Percentiles rank a stretch among this genome's conserved stretches.
These are phyloP conservation scores for Calycina marina DNA, from an alignment of 2,329 filamentous ascomycete genomes.

Conservation along the genomic window DNA sequence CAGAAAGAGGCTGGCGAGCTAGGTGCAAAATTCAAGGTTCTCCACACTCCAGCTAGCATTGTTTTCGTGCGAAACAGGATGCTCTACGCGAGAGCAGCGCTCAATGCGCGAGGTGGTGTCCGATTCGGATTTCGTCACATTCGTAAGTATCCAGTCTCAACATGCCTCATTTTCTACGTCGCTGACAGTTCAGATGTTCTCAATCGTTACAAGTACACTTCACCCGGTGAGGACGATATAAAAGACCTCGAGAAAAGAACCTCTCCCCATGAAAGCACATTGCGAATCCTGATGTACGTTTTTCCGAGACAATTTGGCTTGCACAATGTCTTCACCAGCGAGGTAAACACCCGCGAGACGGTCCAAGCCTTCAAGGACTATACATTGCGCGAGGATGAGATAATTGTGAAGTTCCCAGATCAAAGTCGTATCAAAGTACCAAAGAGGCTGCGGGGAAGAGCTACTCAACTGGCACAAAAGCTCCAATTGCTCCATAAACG, in stretches of 20 bases:
- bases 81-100: conserved; percentile 63
- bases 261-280: conserved; percentile 36
- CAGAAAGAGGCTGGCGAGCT: neutral
- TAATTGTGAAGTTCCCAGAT: conserved; percentile 26
- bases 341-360: conserved; percentile 48
- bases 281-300: conserved; percentile 77
- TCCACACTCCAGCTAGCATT: conserved; percentile 41
- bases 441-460: conserved; percentile 52
- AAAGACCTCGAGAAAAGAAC: conserved; percentile 1
- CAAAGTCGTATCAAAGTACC: conserved; percentile 30
- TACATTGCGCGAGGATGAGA: conserved; percentile 72
- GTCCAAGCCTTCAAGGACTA: conserved; percentile 71
- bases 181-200: conserved; percentile 50
- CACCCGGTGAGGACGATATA: neutral
- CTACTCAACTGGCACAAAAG: conserved; percentile 44
- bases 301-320: conserved; percentile 84
- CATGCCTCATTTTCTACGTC: conserved; percentile 8
- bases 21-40: neutral
- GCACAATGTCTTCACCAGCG: conserved; percentile 80
- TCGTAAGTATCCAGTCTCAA: conserved; percentile 43
- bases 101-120: conserved; percentile 53
- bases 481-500: conserved; percentile 56
- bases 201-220: conserved; percentile 43
- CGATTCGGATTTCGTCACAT: conserved; percentile 67
- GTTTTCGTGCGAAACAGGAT: conserved; percentile 69